Conservation (phyloP, 139 green algal species). For the Tetradesmus lagerheimii region DNA sequence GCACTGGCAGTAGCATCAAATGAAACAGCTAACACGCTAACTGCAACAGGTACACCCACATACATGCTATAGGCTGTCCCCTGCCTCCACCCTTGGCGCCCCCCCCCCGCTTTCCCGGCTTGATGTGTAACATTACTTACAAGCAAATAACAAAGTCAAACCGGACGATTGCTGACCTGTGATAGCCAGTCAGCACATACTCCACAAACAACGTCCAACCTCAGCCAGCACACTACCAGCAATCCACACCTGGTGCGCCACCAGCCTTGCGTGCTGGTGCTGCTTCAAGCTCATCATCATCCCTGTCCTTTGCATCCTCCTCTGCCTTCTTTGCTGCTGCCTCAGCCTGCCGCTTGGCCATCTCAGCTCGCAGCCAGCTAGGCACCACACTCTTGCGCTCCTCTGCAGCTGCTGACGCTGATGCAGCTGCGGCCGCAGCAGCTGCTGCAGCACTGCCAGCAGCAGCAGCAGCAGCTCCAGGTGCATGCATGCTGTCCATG, state of each 20-base stretch:
- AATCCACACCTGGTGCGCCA: conserved; percentile 16
- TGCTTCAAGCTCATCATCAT: neutral
- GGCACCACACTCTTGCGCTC: conserved; percentile 10
- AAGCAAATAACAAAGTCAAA: no score
- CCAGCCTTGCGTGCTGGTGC: conserved; percentile 16
- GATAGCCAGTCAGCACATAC: no score
- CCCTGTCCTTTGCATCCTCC: neutral
- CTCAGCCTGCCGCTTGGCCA: conserved; percentile 3
- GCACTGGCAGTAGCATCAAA: neutral
- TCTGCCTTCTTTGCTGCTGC: conserved; percentile 28
- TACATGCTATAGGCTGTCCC: no score
- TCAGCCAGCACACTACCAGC: no score
- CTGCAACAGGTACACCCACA: neutral
- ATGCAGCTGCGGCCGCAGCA: neutral
- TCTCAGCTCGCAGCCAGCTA: conserved; percentile 19
- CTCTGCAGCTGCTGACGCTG: neutral
- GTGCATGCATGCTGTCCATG: neutral
- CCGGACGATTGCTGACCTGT: no score
- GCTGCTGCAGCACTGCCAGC: neutral
- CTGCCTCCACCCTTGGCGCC: no score
- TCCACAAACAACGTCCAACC: no score
- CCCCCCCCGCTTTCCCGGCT: no score
- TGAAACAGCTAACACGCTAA: neutral
- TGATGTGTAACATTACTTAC: no score
- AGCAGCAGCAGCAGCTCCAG: neutral